phyloP scores from a whole-genome alignment of 1,284 basidiomycete genomes.

The Phlebopus sp. region DNA sequence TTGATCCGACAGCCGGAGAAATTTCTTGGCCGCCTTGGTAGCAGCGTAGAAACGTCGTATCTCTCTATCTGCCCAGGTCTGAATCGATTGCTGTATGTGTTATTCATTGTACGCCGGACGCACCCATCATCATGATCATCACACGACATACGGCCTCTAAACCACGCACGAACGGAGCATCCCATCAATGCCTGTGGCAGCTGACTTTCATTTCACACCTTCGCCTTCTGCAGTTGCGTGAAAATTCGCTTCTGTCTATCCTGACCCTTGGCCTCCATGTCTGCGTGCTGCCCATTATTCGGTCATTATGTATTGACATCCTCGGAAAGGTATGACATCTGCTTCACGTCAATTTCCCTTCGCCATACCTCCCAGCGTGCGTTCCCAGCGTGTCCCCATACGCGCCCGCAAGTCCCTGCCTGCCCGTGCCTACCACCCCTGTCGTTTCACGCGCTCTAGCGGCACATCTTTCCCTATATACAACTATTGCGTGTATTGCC shows the following conservation, averaged over 20 bases:
- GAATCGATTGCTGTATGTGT: neutral
- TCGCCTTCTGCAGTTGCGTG: neutral
- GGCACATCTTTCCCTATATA: neutral
- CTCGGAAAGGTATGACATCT: slow-evolving; percentile 1
- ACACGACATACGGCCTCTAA: too few species aligned
- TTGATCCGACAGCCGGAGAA: neutral
- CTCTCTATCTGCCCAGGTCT: neutral
- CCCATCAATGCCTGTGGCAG: neutral
- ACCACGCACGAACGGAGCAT: neutral
- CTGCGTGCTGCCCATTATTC: slow-evolving; percentile 13
- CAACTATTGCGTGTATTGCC: neutral
- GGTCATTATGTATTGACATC: slow-evolving; percentile 20
- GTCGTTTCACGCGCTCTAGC: neutral
- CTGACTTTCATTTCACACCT: neutral
- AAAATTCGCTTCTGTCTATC: neutral
- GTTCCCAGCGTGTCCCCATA: slow-evolving; percentile 5
- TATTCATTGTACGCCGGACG: neutral
- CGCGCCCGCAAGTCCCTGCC: neutral
- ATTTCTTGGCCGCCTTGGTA: neutral
- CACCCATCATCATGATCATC: neutral
- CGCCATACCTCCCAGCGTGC: neutral
- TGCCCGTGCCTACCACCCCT: neutral
- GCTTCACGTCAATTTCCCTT: slow-evolving; percentile 4
- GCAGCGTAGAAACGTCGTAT: neutral
- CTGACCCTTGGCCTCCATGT: slow-evolving; percentile 11